These are phyloP conservation scores for Spathaspora sp. DNA, from an alignment of 805 yeast species.

Conservation along the genomic window DNA sequence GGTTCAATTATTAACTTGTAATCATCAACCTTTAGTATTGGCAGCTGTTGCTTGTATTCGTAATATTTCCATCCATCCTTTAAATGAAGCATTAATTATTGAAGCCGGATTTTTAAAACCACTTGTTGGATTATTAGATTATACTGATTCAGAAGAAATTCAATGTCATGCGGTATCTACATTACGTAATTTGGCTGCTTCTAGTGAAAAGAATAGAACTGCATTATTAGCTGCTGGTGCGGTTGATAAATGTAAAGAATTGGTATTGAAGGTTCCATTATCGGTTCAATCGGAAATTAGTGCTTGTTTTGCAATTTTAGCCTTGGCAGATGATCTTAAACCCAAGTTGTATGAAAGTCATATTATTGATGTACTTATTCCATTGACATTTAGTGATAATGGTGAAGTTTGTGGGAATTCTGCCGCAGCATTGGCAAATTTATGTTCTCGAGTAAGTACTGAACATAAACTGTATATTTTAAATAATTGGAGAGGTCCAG, in stretches of 20 bases:
- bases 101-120: constrained; percentile 97
- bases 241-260: constrained; percentile 84
- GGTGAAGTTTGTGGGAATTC: constrained; percentile 97
- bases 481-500: constrained; percentile 73
- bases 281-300: constrained; percentile 94
- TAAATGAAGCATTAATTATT: constrained; percentile 91
- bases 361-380: constrained; percentile 83
- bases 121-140: constrained; percentile 77
- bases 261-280: constrained; percentile 82
- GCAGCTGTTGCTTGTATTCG: constrained; percentile 99
- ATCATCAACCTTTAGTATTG: constrained; percentile 85
- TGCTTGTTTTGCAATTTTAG: constrained; percentile 95
- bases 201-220: constrained; percentile 86
- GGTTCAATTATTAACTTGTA: constrained; percentile 83
- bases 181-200: constrained; percentile 91
- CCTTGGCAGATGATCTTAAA: constrained; percentile 92
- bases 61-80: constrained; percentile 93
- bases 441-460: constrained; percentile 79
- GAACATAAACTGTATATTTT: constrained; percentile 75
- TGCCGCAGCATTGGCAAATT: constrained; percentile 95
- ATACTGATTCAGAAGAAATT: constrained; percentile 87
- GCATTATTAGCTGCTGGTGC: constrained; percentile 95
- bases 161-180: constrained; percentile 98
- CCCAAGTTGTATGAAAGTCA: constrained; percentile 78
- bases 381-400: constrained; percentile 81